phyloP scores from a whole-genome alignment of 805 yeast genomes.

The Lipomyces sp. region DNA sequence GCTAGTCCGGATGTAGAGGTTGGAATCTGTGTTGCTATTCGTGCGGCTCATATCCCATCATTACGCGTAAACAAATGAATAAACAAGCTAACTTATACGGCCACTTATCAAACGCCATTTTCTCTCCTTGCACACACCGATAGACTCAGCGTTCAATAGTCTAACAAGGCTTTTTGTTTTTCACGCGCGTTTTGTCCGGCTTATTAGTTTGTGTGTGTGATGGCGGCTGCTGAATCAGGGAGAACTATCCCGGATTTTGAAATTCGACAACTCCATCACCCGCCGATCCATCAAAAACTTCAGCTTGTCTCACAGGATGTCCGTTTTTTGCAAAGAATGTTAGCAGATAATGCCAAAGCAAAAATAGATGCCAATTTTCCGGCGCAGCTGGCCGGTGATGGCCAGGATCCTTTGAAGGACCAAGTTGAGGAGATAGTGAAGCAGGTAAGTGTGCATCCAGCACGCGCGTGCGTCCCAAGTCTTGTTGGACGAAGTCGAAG shows the following conservation, averaged over 20 bases:
- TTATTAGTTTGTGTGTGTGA: conserved; percentile 1
- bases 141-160: neutral
- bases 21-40: too few relatives aligned
- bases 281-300: conserved; percentile 36
- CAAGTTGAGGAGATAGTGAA: conserved; percentile 52
- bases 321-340: conserved; percentile 52
- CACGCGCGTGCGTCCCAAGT: neutral
- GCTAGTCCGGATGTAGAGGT: too few relatives aligned
- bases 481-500: neutral
- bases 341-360: conserved; percentile 50
- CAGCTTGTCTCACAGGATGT: conserved; percentile 50
- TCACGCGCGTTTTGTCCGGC: neutral
- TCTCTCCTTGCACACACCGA: neutral
- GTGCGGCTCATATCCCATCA: neutral
- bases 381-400: conserved; percentile 16
- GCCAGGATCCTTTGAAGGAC: conserved; percentile 49
- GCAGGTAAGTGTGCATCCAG: conserved; percentile 37
- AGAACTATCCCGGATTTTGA: conserved; percentile 29
- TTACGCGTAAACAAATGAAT: neutral
- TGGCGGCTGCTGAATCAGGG: conserved; percentile 23
- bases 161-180: neutral
- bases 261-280: conserved; percentile 35
- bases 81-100: neutral
- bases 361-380: conserved; percentile 58
- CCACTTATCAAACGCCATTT: neutral